Evolutionary conservation across 176 grass and related monocot species (phyloP), one percentile per base, ranked within the genome.

Genomic region (Aegilops bicornis): DNA sequence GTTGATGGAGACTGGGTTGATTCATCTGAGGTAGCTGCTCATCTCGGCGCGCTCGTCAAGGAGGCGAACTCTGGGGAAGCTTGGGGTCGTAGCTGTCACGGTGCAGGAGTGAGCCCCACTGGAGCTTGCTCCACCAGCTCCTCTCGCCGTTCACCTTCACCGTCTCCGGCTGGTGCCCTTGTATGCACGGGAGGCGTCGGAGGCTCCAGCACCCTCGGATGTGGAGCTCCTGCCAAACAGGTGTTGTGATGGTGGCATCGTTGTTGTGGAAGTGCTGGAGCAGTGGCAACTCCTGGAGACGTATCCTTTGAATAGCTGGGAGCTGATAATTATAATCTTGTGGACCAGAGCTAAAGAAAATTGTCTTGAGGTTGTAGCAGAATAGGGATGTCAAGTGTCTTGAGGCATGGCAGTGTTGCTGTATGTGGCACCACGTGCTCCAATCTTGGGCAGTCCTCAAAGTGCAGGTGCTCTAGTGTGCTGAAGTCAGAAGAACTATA

Each of bases 391-490:
- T 69, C 33, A 0, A 89, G 77, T 0, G 78, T 85, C 10, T 1
- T 73, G 2, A 89, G 83, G 3, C 7, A 22, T n/a, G 24, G 69
- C 43, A 89, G 69, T 8, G 0, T 0, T 1, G 20, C 10, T 0
- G 0, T 0, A 47, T 2, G 0, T 61, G 33, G 1, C 35, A 85
- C 5, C 0, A 89, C 3, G 7, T 0, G 0, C 15, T 61, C 4
- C 10, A 85, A 61, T 24, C 83, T 81, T 4, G 83, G 88, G 61
- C 88, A 89, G 14, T 85, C 10, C 61, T 85, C 47, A 1, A 89
- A 15, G 88, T 13, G 45, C 4, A 85, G 22, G 27, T 89, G 77
- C 69, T 36, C 10, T 1, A 89, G 17, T 19, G 31, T 5, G 24
- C 0, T 3, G 8, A 84, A 83, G 33, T 4, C 4, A 35, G 0